Conservation (phyloP, 2,329 filamentous ascomycete species). For the Fusarium sp. region DNA sequence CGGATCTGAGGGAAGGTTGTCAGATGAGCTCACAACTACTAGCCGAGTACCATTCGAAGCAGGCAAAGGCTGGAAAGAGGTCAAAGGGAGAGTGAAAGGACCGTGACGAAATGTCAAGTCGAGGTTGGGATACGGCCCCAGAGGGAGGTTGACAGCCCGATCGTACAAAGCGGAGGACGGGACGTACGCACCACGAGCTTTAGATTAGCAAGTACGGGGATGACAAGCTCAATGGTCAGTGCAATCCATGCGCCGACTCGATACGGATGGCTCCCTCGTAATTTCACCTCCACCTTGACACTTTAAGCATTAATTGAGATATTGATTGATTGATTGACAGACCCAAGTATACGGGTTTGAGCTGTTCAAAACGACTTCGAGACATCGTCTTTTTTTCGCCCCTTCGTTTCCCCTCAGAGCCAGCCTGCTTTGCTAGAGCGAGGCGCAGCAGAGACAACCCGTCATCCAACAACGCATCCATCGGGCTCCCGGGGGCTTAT, state of each 20-base stretch:
- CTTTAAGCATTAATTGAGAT: not conserved
- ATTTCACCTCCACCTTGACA: not conserved
- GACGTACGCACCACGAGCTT: not conserved
- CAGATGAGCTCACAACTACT: not conserved
- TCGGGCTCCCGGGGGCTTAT: slow-evolving; percentile 13
- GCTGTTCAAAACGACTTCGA: not conserved
- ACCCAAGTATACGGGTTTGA: not conserved
- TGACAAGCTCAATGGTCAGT: slow-evolving; percentile 6
- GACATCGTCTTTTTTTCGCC: not conserved
- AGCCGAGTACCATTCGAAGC: not conserved
- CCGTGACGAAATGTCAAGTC: slow-evolving; percentile 26
- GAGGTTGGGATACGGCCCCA: slow-evolving; percentile 21
- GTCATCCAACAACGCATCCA: slow-evolving; percentile 3
- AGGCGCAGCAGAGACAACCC: slow-evolving; percentile 26
- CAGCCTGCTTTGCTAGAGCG: slow-evolving; percentile 5
- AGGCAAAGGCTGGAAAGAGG: not conserved
- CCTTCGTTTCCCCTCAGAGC: not conserved
- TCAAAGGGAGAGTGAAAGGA: not conserved
- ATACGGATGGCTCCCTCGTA: not conserved
- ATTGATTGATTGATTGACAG: not conserved
- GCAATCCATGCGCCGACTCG: slow-evolving; percentile 1
- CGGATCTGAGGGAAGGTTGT: not conserved
- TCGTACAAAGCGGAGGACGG: not conserved
- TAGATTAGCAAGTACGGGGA: slow-evolving; percentile 3
- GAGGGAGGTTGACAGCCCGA: slow-evolving; percentile 3